Evolutionary conservation across 106 monocot genomes (phyloP).

Genomic region (Xerophyta viscosa): DNA sequence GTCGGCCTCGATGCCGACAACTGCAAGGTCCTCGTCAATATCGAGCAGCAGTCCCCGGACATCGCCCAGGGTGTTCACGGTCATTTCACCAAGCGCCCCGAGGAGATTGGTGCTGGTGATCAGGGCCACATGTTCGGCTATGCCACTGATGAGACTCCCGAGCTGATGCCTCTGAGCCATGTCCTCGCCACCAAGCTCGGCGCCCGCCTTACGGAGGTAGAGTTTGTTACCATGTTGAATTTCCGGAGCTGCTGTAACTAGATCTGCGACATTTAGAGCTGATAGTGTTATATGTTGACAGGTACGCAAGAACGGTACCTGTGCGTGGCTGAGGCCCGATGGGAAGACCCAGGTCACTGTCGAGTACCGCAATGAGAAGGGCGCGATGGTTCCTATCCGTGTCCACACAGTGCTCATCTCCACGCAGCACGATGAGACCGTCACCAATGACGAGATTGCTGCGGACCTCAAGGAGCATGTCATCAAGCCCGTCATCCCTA

Average conservation of each 20-base stretch:
- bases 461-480: constrained; percentile 38
- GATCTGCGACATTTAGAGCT: too few relatives aligned
- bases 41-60: constrained; percentile 40
- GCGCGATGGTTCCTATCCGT: constrained; percentile 34
- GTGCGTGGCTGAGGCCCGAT: constrained; percentile 33
- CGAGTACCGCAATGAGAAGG: constrained; percentile 28
- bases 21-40: constrained; percentile 36
- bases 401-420: constrained; percentile 44
- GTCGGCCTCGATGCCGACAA: constrained; percentile 33
- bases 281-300: too few relatives aligned
- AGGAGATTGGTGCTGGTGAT: constrained; percentile 16
- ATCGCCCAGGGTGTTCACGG: constrained; percentile 40
- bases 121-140: constrained; percentile 20
- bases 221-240: too few relatives aligned
- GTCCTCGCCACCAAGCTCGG: constrained; percentile 39
- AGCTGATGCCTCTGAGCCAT: constrained; percentile 38
- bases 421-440: constrained; percentile 46
- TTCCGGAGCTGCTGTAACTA: too few relatives aligned
- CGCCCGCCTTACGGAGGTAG: constrained; percentile 27
- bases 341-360: constrained; percentile 42
- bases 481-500: constrained; percentile 31
- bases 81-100: constrained; percentile 17
- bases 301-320: constrained; percentile 36
- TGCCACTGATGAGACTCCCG: constrained; percentile 35
- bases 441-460: constrained; percentile 40